Base-by-base conservation (phyloP, 2,329 filamentous ascomycete species). In the Emergomyces pasteurianus region DNA sequence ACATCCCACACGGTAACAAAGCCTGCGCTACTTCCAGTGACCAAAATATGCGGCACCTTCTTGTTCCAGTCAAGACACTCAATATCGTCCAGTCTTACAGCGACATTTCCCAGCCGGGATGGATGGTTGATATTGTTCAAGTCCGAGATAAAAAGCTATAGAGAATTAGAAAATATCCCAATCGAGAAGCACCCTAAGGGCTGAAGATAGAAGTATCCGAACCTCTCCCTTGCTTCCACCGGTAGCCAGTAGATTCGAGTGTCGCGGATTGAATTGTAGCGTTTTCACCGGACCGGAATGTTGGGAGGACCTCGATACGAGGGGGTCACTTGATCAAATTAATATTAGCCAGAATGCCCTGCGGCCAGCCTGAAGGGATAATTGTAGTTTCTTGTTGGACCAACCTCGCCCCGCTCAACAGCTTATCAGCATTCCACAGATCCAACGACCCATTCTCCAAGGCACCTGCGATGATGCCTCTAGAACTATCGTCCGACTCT, bases 1-100 rank as follows among this genome's bases (percentile, higher is more conserved):
- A 97, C 82, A 77, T 99, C 94, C 94, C 94, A 99, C 21, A 99
- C 92, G 1, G 94, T 97, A 42, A 97, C 92, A 70, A 97, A 95
- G 4, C 94, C 94, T 57, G 91, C 92, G 64, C 86, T 88, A 71
- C 92, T 92, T 66, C 94, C 94, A 10, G 92, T 97, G 21, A 92
- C 94, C 67, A 99, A 79, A 72, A 99, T 99, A 72, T 99, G 92
- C 16, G 92, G 85, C 49, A 97, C 92, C 78, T 95, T 97, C 72
- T 91, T 92, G 77, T 99, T 99, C 95, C 95, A 99, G 67, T 96
- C 92, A 63, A 99, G 81, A 66, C 92, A 95, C 70, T 97, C 94
- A 65, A 97, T 89, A 68, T 99, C 94, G 70, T 97, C 92, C 46
- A 91, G 89, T 71, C 92, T 88, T 65, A 91, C 92, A 49, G 90